Evolutionary conservation across 805 yeast genomes (phyloP), one percentile per base, ranked within the genome.

Genomic region (Starmerella sirachaensis): DNA sequence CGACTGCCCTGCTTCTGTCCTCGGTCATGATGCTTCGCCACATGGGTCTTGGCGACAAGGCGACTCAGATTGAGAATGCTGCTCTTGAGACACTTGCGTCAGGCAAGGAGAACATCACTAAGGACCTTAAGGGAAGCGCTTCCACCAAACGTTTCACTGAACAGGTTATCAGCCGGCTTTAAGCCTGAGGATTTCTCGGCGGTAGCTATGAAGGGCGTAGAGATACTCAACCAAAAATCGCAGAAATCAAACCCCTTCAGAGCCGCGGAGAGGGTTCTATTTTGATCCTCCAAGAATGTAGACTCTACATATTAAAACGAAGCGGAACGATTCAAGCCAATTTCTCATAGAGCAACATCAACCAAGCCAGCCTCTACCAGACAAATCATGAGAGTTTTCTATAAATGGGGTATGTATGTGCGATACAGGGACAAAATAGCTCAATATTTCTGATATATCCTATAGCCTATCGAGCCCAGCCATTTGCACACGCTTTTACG

Each of bases 21-120:
- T 88, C 97, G 31, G 84, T 86, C 60, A 91, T 91, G 96, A 88
- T 91, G 97, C 78, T 91, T 72, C 81, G 93, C 70, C 98, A 91
- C 73, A 88, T 91, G 97, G 78, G 83, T 37, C 74, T 91, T 63
- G 70, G 72, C 63, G 66, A 69, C 22, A 73, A 78, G 57, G 97
- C 96, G 53, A 78, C 74, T 61, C 72, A 67, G 63, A 84, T 91
- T 58, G 93, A 88, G 70, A 64, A 61, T 51, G 97, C 98, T 42
- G 95, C 86, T 40, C 60, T 74, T 49, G 61, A 63, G 35, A 84
- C 97, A 51, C 81, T 91, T 59, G 97, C 97, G 47, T 82, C 94
- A 33, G 95, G 96, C 54, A 75, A 85, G 50, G 91, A 80, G 63
- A 81, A 82, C 75, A 83, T 94, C 77, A 91, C 98, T 51, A 84